Base-by-base conservation (phyloP, 768 basidiomycete species). In the Agaricus sinodeliciosus region DNA sequence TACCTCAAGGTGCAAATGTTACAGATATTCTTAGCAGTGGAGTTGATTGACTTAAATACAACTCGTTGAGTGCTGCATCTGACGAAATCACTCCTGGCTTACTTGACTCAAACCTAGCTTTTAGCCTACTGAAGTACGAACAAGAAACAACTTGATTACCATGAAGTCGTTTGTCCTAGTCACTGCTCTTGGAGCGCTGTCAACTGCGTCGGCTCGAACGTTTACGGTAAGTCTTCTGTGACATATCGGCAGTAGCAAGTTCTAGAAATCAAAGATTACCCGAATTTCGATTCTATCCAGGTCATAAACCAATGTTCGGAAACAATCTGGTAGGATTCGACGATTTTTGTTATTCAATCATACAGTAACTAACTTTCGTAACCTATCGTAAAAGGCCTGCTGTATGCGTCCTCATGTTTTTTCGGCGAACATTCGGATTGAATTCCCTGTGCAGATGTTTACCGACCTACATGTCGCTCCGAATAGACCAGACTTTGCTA, bases 241-340 rank as follows among this genome's bases (percentile, higher is more conserved):
- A 37, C 26, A 18, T 31, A n/a, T 49, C 41, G 8, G 36, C 1
- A 19, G 9, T 37, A 18, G 22, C 15, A 12, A 12, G 48, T 2
- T 35, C 16, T 22, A 9, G 44, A 4, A 40, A 39, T 4, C 43
- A 51, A 11, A 39, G 2, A 22, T 47, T 11, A 7, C 16, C 12
- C 41, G 19, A 11, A 46, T 48, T 25, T 16, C 13, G 45, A 16
- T 27, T 9, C 9, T 31, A 11, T 31, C 19, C 39, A 73, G 72
- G 77, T 81, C 22, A 71, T 72, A 60, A 87, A 86, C 67, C 72
- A 67, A 2, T 86, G 85, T 60, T 75, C 82, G 0, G 86, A 83
- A 66, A 86, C 83, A 3, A 74, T 86, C 55, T 86, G 85, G 85
- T 84, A 35, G 45, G 26, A 26, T 27, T 27, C 9, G 49, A 71